These are phyloP conservation scores for Berberis thunbergii DNA, from an alignment of 164 flowering plant genomes.

Conservation along the genomic window DNA sequence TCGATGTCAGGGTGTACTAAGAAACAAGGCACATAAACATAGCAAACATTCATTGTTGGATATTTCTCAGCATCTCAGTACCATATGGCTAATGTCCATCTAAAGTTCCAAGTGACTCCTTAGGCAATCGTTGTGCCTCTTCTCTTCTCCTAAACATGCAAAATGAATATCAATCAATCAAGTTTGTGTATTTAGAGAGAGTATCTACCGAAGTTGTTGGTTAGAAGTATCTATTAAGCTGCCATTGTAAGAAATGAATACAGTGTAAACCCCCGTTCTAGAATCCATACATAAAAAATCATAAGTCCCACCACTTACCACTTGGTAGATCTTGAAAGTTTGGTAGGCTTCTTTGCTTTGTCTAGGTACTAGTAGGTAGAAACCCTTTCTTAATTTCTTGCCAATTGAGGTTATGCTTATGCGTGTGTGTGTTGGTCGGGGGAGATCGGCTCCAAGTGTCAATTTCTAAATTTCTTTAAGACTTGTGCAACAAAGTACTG, in stretches of 20 bases:
- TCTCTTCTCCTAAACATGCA: slow-evolving; percentile 62
- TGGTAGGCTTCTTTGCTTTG: too few relatives aligned
- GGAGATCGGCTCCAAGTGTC: neutral
- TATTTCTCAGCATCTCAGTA: too few relatives aligned
- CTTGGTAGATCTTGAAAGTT: too few relatives aligned
- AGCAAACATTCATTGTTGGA: too few relatives aligned
- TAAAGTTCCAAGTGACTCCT: slow-evolving; percentile 61
- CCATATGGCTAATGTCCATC: slow-evolving; percentile 34
- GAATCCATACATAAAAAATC: neutral
- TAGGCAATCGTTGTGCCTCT: slow-evolving; percentile 69
- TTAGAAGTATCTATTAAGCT: neutral
- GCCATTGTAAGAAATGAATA: neutral
- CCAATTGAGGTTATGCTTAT: too few relatives aligned
- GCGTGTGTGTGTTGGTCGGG: neutral
- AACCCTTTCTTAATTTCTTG: too few relatives aligned
- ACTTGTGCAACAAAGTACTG: neutral
- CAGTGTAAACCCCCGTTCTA: neutral
- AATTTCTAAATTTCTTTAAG: too few relatives aligned
- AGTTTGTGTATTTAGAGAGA: neutral
- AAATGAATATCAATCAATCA: slow-evolving; percentile 5
- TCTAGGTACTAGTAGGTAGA: too few relatives aligned
- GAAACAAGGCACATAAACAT: too few relatives aligned
- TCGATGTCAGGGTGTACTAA: too few relatives aligned
- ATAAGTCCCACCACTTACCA: neutral
- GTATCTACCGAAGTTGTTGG: neutral